Percentiles rank a stretch among this genome's conserved stretches.
Conservation (phyloP, 2,329 filamentous ascomycete species). For the Nigrograna mackinnonii region DNA sequence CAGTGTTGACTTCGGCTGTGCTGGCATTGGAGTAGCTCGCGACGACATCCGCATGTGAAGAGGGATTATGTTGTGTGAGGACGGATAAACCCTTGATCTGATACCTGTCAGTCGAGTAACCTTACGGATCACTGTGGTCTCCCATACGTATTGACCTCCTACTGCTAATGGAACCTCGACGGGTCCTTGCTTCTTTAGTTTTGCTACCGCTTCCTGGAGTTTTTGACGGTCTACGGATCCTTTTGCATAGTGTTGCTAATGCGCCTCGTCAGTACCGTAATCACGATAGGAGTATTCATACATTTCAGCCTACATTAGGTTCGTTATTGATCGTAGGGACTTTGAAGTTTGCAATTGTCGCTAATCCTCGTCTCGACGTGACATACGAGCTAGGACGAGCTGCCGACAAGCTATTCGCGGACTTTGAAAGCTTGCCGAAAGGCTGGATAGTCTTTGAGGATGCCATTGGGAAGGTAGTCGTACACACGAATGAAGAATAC, state of each 20-base stretch:
- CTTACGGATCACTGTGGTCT: neutral
- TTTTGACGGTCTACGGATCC: slow-evolving; percentile 78
- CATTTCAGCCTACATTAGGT: slow-evolving; percentile 73
- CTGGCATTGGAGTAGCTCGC: slow-evolving; percentile 86
- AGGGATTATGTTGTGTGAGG: slow-evolving; percentile 78
- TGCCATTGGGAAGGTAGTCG: slow-evolving; percentile 26
- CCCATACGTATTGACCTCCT: slow-evolving; percentile 74
- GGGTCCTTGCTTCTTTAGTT: slow-evolving; percentile 69
- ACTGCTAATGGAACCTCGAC: slow-evolving; percentile 82
- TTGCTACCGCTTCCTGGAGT: slow-evolving; percentile 73
- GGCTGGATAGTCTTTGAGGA: slow-evolving; percentile 36
- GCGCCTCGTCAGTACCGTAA: slow-evolving; percentile 1
- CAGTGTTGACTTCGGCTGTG: slow-evolving; percentile 72
- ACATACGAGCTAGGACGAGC: slow-evolving; percentile 25
- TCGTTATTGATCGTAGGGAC: slow-evolving; percentile 87
- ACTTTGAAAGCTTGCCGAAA: slow-evolving; percentile 29
- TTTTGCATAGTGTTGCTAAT: slow-evolving; percentile 84
- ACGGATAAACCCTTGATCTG: slow-evolving; percentile 70
- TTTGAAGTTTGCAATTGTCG: slow-evolving; percentile 82
- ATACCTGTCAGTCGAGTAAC: too few relatives aligned
- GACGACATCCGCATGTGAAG: slow-evolving; percentile 74
- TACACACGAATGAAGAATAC: too few relatives aligned
- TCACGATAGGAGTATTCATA: neutral
- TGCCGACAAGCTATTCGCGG: slow-evolving; percentile 23
- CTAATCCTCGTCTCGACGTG: slow-evolving; percentile 35